phyloP scores from a whole-genome alignment of 2,329 filamentous ascomycete species.

The Talaromyces sp. region DNA sequence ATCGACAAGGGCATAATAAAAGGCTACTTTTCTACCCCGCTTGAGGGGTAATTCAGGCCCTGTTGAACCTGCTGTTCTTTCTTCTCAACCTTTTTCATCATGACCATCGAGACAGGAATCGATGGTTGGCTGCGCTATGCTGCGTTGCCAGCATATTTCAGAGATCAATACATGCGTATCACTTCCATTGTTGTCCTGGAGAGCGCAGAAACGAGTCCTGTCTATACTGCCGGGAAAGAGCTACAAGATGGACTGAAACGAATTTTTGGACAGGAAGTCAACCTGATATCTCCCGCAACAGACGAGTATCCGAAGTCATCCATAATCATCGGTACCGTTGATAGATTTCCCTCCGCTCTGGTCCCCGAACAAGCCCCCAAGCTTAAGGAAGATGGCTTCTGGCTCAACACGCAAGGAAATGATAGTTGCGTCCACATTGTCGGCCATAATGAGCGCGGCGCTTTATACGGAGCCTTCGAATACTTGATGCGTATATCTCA shows the following conservation, averaged over 20 bases:
- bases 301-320: background rate
- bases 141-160: slow-evolving; percentile 42
- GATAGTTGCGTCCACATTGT: slow-evolving; percentile 54
- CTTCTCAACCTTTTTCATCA: background rate
- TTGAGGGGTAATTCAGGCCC: background rate
- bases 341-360: background rate
- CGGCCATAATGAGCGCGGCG: slow-evolving; percentile 61
- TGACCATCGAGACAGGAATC: slow-evolving; percentile 54
- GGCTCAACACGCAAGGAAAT: slow-evolving; percentile 50
- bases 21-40: background rate
- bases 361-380: background rate
- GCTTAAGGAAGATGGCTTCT: slow-evolving; percentile 52
- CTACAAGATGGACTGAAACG: slow-evolving; percentile 57
- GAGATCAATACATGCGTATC: slow-evolving; percentile 43
- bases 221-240: slow-evolving; percentile 61
- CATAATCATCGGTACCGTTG: background rate
- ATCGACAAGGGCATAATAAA: slow-evolving; percentile 1
- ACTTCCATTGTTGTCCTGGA: slow-evolving; percentile 56
- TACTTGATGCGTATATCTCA: slow-evolving; percentile 68
- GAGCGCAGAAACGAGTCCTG: slow-evolving; percentile 53
- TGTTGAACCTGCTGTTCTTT: background rate
- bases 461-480: slow-evolving; percentile 70
- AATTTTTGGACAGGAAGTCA: slow-evolving; percentile 56
- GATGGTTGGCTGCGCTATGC: slow-evolving; percentile 65
- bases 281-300: background rate